Percentiles rank a stretch among this genome's conserved stretches.
These are phyloP conservation scores for Ilyonectria robusta DNA, from an alignment of 2,329 filamentous ascomycete species.

Conservation along the genomic window DNA sequence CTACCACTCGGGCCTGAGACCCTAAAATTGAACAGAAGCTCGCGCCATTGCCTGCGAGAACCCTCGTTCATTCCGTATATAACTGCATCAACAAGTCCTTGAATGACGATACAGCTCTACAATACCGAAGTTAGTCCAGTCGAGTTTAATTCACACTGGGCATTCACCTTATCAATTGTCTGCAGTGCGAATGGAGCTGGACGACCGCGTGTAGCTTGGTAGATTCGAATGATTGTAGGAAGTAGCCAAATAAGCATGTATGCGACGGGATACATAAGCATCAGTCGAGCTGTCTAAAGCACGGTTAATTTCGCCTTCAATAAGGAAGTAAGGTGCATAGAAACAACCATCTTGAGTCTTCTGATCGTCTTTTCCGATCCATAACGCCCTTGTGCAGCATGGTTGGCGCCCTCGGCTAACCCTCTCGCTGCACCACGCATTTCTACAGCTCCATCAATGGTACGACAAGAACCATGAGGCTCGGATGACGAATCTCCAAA, in stretches of 20 bases:
- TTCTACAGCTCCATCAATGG: background rate
- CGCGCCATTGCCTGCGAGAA: constrained; percentile 12
- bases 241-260: constrained; percentile 29
- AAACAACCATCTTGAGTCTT: constrained; percentile 12
- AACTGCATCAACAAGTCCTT: constrained; percentile 22
- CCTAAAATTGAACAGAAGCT: background rate
- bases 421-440: background rate
- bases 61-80: constrained; percentile 25
- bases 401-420: background rate
- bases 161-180: constrained; percentile 24
- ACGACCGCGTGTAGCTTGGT: constrained; percentile 17
- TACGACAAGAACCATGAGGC: background rate
- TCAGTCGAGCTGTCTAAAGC: constrained; percentile 16
- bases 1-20: background rate
- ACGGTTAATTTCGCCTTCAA: background rate
- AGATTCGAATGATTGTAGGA: constrained; percentile 21
- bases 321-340: background rate
- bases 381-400: background rate
- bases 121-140: background rate
- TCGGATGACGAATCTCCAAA: constrained; percentile 15
- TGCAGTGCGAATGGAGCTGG: constrained; percentile 19
- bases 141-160: background rate
- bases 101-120: constrained; percentile 22
- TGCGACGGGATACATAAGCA: constrained; percentile 27
- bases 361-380: constrained; percentile 10